Evolutionary conservation across 2,329 filamentous ascomycete species (phyloP).

Genomic region (Bipolaris victoriae): DNA sequence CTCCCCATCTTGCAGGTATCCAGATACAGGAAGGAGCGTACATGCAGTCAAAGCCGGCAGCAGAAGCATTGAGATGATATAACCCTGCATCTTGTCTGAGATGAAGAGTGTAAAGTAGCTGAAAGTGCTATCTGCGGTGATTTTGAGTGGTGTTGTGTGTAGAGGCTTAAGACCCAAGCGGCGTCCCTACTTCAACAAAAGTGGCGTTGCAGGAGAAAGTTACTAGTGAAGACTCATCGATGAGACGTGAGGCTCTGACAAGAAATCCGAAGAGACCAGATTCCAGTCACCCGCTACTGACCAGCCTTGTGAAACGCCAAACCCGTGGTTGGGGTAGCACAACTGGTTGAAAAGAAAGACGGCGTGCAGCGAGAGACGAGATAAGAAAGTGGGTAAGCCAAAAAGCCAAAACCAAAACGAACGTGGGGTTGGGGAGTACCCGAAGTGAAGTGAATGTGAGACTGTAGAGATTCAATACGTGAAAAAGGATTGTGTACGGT

Average conservation of each 20-base stretch:
- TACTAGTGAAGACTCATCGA: neutral
- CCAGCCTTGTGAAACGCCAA: neutral
- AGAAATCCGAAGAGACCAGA: neutral
- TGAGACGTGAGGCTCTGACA: neutral
- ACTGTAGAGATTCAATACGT: neutral
- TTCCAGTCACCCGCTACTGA: neutral
- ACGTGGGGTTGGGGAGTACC: neutral
- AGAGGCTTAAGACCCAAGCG: neutral
- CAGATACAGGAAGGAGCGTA: slow-evolving; percentile 1
- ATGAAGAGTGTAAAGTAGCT: neutral
- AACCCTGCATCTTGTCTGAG: slow-evolving; percentile 3
- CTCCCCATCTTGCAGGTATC: slow-evolving; percentile 1
- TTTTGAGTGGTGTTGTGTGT: neutral
- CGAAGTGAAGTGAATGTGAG: neutral
- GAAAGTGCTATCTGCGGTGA: neutral
- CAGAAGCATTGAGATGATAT: neutral
- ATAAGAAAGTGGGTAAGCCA: slow-evolving; percentile 1
- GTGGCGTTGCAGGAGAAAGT: neutral
- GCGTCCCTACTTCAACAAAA: neutral
- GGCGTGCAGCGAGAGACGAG: neutral
- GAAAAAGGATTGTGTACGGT: neutral
- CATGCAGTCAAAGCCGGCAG: neutral
- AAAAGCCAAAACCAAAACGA: neutral
- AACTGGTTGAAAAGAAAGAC: neutral
- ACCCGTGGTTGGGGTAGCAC: neutral